phyloP scores from a whole-genome alignment of 2,329 filamentous ascomycete genomes.

The Penicillium paneum region DNA sequence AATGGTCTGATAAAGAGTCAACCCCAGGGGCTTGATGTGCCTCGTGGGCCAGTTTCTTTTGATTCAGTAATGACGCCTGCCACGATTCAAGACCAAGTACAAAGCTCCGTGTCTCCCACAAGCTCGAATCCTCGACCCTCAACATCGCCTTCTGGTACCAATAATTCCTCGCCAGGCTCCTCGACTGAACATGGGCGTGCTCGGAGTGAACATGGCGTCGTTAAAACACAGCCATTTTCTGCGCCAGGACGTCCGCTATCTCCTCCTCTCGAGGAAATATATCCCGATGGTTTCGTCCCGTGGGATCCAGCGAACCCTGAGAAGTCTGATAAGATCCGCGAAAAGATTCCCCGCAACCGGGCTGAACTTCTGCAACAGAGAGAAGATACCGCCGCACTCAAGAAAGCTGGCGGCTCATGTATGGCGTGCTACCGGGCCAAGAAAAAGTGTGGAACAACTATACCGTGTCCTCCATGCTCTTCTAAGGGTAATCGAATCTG shows the following conservation, averaged over 20 bases:
- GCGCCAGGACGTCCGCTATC: background rate
- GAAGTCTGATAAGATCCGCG: background rate
- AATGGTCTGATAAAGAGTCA: background rate
- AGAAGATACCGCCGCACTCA: constrained; percentile 18
- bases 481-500: constrained; percentile 15
- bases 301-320: constrained; percentile 17
- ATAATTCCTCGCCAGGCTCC: too few species aligned
- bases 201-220: background rate
- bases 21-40: background rate
- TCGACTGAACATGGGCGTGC: background rate
- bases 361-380: constrained; percentile 16
- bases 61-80: background rate
- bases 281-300: constrained; percentile 3
- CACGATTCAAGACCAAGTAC: background rate
- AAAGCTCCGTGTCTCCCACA: background rate
- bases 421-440: constrained; percentile 28
- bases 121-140: background rate
- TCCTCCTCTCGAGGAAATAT: too few species aligned
- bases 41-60: background rate
- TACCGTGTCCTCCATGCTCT: constrained; percentile 23
- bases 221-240: background rate
- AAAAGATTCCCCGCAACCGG: constrained; percentile 8
- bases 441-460: constrained; percentile 23
- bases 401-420: constrained; percentile 28
- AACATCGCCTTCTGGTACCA: background rate